These are phyloP conservation scores for Schizothecium vesticola DNA, from an alignment of 495 filamentous ascomycete genomes.

Conservation along the genomic window DNA sequence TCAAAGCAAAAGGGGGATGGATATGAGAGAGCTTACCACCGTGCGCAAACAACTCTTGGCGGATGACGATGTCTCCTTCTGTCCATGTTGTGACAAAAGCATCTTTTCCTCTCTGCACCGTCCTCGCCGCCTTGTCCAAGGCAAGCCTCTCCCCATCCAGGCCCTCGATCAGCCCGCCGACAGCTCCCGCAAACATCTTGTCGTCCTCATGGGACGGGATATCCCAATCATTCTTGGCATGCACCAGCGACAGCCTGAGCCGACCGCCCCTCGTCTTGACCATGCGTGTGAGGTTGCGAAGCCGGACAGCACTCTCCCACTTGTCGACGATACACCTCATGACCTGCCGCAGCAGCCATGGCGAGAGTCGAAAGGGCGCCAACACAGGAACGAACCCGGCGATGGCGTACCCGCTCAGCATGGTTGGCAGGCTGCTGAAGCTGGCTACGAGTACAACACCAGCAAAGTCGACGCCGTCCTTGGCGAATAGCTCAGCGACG, in stretches of 20 bases:
- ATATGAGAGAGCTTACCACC: slow-evolving; percentile 44
- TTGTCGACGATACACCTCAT: slow-evolving; percentile 44
- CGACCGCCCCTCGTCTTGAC: slow-evolving; percentile 38
- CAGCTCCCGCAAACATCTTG: slow-evolving; percentile 47
- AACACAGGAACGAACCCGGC: slow-evolving; percentile 74
- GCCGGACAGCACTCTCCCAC: slow-evolving; percentile 47
- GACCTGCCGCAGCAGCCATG: slow-evolving; percentile 37
- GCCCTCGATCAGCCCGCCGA: slow-evolving; percentile 43
- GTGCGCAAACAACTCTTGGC: slow-evolving; percentile 50
- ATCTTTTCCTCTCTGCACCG: slow-evolving; percentile 31
- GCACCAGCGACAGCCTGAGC: slow-evolving; percentile 65
- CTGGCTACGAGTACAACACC: slow-evolving; percentile 73
- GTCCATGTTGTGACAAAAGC: slow-evolving; percentile 39
- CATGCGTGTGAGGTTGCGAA: slow-evolving; percentile 39
- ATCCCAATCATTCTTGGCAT: slow-evolving; percentile 69
- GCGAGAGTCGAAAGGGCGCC: slow-evolving; percentile 56
- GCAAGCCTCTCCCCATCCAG: slow-evolving; percentile 28
- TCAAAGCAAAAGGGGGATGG: background rate
- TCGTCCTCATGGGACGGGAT: slow-evolving; percentile 65
- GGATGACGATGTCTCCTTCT: slow-evolving; percentile 37
- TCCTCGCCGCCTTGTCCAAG: slow-evolving; percentile 38
- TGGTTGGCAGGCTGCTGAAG: slow-evolving; percentile 66
- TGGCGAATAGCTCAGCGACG: slow-evolving; percentile 60
- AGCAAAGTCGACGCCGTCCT: slow-evolving; percentile 48
- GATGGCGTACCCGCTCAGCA: slow-evolving; percentile 60